A percentile compares a stretch with the other conserved stretches of the same genome.
phyloP scores from a whole-genome alignment of 2,329 filamentous ascomycete genomes.

The Cladosporium sp. region DNA sequence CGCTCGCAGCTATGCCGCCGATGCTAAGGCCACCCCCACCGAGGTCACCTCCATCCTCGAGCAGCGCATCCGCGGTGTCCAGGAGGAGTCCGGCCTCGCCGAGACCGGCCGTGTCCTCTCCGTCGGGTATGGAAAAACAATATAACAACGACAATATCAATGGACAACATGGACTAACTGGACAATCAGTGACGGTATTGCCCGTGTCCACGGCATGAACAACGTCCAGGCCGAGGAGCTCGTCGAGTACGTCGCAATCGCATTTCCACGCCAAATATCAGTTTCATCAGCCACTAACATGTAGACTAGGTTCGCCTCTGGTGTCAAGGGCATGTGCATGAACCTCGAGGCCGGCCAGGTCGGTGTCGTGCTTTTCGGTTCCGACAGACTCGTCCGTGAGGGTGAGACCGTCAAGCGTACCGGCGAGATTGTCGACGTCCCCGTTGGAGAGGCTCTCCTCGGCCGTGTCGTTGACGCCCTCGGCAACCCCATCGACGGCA shows the following conservation, averaged over 20 bases:
- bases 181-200: constrained; percentile 90
- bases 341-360: constrained; percentile 99
- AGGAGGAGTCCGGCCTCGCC: constrained; percentile 92
- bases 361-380: constrained; percentile 99
- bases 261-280: constrained; percentile 12
- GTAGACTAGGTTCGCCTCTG: constrained; percentile 80
- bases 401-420: constrained; percentile 99
- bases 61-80: constrained; percentile 97
- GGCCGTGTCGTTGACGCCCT: constrained; percentile 98
- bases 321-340: constrained; percentile 99
- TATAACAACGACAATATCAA: constrained; percentile 21
- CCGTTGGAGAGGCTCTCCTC: constrained; percentile 86
- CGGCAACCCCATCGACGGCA: constrained; percentile 98
- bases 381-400: constrained; percentile 99
- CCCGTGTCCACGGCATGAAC: constrained; percentile 99
- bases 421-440: constrained; percentile 97
- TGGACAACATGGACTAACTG: constrained; percentile 30
- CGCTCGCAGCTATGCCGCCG: constrained; percentile 81
- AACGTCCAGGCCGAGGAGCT: constrained; percentile 99
- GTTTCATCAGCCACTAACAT: constrained; percentile 15
- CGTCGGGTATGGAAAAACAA: constrained; percentile 69
- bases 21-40: constrained; percentile 91
- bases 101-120: constrained; percentile 99
- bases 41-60: constrained; percentile 99
- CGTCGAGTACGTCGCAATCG: constrained; percentile 75